Evolutionary conservation across 441 rosid species (phyloP).

Genomic region (Lepidium campestre): DNA sequence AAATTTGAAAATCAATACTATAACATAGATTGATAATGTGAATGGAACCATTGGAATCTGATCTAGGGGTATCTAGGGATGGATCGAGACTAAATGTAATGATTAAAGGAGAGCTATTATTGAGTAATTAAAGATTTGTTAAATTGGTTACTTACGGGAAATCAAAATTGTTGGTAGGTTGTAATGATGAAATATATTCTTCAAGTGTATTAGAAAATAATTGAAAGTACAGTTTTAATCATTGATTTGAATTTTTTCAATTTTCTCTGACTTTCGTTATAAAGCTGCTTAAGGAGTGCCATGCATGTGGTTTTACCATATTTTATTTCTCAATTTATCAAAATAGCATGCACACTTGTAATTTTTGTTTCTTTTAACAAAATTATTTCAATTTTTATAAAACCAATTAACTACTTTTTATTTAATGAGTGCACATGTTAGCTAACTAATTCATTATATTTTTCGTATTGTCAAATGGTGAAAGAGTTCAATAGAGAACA

Average conservation of each 20-base stretch:
- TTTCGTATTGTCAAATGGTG: too few relatives aligned
- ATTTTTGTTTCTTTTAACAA: too few relatives aligned
- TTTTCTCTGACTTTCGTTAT: not conserved
- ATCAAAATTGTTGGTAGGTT: conserved; percentile 14
- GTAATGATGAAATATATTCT: conserved; percentile 12
- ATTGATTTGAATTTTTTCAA: not conserved
- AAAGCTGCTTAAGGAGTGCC: conserved; percentile 2
- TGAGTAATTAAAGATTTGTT: conserved; percentile 7
- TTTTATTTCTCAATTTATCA: not conserved
- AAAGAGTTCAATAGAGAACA: too few relatives aligned
- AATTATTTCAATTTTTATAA: too few relatives aligned
- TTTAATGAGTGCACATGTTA: too few relatives aligned
- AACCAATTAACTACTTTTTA: too few relatives aligned
- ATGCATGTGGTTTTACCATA: conserved; percentile 5
- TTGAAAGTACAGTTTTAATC: conserved; percentile 25
- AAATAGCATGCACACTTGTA: not conserved
- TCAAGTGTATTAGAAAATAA: not conserved
- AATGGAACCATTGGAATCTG: not conserved
- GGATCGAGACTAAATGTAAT: not conserved
- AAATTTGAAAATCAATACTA: not conserved
- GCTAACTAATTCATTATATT: too few relatives aligned
- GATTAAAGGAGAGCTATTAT: conserved; percentile 21
- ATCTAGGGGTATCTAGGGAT: conserved; percentile 22
- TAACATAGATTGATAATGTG: not conserved
- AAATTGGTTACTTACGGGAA: not conserved